Evolutionary conservation across 2,329 filamentous ascomycete genomes (phyloP).

Genomic region (Epichloe brachyelytri): DNA sequence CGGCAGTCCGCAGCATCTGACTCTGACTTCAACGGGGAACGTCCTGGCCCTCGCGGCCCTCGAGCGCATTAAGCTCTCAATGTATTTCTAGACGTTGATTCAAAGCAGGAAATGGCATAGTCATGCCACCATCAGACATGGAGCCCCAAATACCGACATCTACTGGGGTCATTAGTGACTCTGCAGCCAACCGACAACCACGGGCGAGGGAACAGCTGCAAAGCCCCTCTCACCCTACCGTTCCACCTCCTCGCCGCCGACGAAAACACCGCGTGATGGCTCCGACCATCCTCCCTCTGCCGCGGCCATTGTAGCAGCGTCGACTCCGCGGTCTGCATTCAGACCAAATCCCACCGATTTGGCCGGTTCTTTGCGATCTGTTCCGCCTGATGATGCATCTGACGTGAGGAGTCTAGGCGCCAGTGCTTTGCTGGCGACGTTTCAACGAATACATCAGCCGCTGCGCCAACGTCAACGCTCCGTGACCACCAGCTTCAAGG

Average conservation of each 20-base stretch:
- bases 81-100: constrained; percentile 21
- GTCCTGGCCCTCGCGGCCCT: neutral
- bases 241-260: constrained; percentile 10
- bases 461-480: constrained; percentile 8
- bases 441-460: neutral
- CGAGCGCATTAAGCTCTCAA: constrained; percentile 11
- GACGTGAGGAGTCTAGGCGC: constrained; percentile 20
- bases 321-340: constrained; percentile 22
- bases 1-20: no score
- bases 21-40: neutral
- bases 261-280: neutral
- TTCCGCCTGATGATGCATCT: constrained; percentile 46
- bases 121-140: constrained; percentile 31
- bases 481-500: constrained; percentile 18
- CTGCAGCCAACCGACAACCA: constrained; percentile 19
- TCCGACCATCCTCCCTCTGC: neutral
- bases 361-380: constrained; percentile 43
- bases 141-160: constrained; percentile 22
- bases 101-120: constrained; percentile 31
- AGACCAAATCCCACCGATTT: constrained; percentile 15
- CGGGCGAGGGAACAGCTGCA: constrained; percentile 13
- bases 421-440: constrained; percentile 12
- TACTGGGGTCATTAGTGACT: constrained; percentile 21
- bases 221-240: constrained; percentile 3
- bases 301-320: constrained; percentile 14